Evolutionary conservation across 2,329 filamentous ascomycete species (phyloP), one percentile per base, ranked within the genome.

Genomic region (Fonsecaea nubica): DNA sequence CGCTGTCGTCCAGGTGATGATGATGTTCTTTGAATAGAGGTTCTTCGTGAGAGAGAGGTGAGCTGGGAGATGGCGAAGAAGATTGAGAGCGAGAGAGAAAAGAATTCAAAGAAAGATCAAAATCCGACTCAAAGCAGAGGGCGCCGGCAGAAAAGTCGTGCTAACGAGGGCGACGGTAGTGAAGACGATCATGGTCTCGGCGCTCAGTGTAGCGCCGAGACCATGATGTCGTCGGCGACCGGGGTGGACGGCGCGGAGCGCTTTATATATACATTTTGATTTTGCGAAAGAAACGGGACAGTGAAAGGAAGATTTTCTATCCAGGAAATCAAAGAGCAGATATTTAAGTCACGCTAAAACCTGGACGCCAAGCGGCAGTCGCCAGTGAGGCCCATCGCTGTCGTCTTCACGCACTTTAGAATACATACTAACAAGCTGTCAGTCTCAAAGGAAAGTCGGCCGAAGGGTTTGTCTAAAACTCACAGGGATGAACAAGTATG

Each of bases 401-500:
- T 18, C 33, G 55, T 21, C 56, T 33, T 32, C 42, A 32, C 13
- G 33, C 6, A 36, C 10, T 52, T 65, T 63, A 72, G 58, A 72
- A 70, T 30, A 72, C 67, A 65, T 72, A 72, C 70, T 72, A 52
- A 6, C 32, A 36, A 42, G 9, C 30, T 32, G 55, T 67, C 56
- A 63, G 63, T 40, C n/a, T 15, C 36, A 66, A 25, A 25, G 25
- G 25, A 25, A 25, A 25, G 25, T 25, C 25, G 30, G 10, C 30
- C n/a, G 32, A 58, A n/a, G 55, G 40, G 55, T 13, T 42, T 25
- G 30, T 35, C 21, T 18, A 53, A n/a, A 21, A 77, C 83, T 80
- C 74, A 85, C 85, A 65, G 92, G 92, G 81, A 96, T 92, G 77
- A 96, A 95, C 62, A 95, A 82, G 77, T 93, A 94, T 48, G 92